phyloP scores from a whole-genome alignment of 352 stramenopile species.

The Peronospora belbahrii region DNA sequence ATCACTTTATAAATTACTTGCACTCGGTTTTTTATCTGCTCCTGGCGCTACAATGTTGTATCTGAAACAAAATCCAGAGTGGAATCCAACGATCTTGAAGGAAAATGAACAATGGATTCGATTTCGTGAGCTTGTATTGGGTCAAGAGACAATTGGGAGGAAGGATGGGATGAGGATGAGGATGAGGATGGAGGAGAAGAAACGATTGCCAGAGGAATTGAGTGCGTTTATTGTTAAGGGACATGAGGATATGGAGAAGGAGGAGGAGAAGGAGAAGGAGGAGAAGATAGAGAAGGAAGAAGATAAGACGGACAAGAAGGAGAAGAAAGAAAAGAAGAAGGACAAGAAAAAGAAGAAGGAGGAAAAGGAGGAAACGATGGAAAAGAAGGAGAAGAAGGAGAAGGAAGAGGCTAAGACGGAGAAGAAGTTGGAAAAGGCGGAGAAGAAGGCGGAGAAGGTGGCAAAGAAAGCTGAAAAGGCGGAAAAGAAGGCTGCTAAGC shows the following conservation, averaged over 20 bases:
- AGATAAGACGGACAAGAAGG: constrained; percentile 14
- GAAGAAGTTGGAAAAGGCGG: constrained; percentile 20
- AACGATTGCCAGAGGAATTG: constrained; percentile 37
- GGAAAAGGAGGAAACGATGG: constrained; percentile 16
- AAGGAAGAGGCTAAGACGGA: constrained; percentile 22
- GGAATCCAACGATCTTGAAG: constrained; percentile 56
- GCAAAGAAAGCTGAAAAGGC: constrained; percentile 17
- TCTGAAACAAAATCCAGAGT: constrained; percentile 68
- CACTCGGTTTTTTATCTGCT: constrained; percentile 41
- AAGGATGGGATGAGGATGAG: too few relatives aligned
- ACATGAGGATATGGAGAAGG: constrained; percentile 19
- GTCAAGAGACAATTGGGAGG: constrained; percentile 15
- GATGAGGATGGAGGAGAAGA: constrained; percentile 7
- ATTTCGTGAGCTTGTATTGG: constrained; percentile 70
- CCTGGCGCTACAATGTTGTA: constrained; percentile 54
- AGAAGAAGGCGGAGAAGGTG: constrained; percentile 16
- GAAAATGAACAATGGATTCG: constrained; percentile 60
- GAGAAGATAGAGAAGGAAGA: constrained; percentile 20
- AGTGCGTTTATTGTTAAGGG: constrained; percentile 41
- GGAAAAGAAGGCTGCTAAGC: constrained; percentile 7
- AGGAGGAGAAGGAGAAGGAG: constrained; percentile 20
- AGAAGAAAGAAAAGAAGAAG: constrained; percentile 9
- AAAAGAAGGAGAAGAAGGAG: constrained; percentile 12
- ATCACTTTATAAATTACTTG: constrained; percentile 39
- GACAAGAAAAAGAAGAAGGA: constrained; percentile 13